Conservation (phyloP, 2,329 filamentous ascomycete species). For the Leptographium radiaticola region DNA sequence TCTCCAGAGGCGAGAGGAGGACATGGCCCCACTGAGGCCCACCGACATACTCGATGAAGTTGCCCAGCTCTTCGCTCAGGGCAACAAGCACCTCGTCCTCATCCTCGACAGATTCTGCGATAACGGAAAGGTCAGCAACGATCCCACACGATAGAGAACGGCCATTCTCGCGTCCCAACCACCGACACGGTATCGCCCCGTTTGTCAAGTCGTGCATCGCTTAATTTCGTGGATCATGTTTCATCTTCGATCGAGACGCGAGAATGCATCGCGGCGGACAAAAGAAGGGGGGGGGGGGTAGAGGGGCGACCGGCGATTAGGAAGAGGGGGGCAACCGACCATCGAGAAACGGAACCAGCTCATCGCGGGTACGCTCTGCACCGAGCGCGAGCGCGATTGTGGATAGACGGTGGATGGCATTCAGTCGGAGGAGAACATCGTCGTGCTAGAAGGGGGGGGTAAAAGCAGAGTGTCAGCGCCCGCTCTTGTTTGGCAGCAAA, state of each 20-base stretch:
- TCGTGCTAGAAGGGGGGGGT: conserved; percentile 58
- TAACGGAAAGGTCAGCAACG: conserved; percentile 1
- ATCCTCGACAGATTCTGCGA: conserved; percentile 89
- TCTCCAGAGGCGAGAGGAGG: conserved; percentile 91
- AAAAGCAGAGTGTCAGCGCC: conserved; percentile 5
- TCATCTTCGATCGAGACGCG: background rate
- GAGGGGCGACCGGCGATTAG: background rate
- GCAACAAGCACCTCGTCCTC: conserved; percentile 97
- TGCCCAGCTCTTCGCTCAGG: conserved; percentile 89
- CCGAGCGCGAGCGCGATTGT: conserved; percentile 95
- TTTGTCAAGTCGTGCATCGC: background rate
- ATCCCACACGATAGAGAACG: background rate
- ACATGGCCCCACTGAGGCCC: conserved; percentile 90
- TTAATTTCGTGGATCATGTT: background rate
- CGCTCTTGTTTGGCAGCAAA: conserved; percentile 3
- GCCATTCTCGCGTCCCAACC: background rate
- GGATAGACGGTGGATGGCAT: conserved; percentile 94
- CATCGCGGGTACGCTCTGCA: conserved; percentile 90
- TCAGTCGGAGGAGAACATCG: conserved; percentile 93
- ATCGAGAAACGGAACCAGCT: conserved; percentile 97
- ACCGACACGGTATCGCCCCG: background rate
- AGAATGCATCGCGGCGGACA: background rate
- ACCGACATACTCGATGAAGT: conserved; percentile 95
- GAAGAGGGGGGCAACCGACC: conserved; percentile 48
- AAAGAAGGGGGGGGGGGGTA: background rate